Evolutionary conservation across 305 asterid species (phyloP), one percentile per base, ranked within the genome.

Genomic region (Petunia hybrid): DNA sequence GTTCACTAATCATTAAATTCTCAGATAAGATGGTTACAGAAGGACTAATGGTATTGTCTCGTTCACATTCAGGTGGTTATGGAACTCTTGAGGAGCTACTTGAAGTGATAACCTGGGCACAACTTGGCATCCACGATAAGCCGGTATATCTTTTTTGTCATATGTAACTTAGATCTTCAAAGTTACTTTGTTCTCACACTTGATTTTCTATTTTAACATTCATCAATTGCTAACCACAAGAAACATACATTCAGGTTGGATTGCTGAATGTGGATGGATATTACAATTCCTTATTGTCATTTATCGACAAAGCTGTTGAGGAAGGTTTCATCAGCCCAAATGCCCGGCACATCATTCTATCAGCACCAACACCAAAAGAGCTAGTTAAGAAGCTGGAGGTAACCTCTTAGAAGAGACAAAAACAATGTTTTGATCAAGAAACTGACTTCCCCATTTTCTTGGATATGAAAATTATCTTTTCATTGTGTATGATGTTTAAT

Each of bases 21-120:
- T 39, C 35, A 13, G 55, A 65, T 65, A 38, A 6, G 51, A 66
- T 43, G 9, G 74, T 66, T 40, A 2, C 1, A 43, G 38, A 71
- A 38, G 40, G 59, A 74, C 68, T 35, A 76, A 53, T 56, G 55
- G 1, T 56, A 35, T 61, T n/a, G 40, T 13, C 36, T 38, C 69
- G 36, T 41, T 65, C 76, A 53, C 14, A 64, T 82, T 66, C 88
- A 94, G 98, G 97, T 87, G 98, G 98, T 66, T 95, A 95, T 92
- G 98, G 98, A 82, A 95, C 98, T 70, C 90, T 93, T 57, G 98
- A 95, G 91, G 98, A 95, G 85, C 83, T 95, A 65, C 96, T 95
- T 46, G 98, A 95, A 88, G 98, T 93, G 71, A 94, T 94, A 87
- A 94, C 98, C 10, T 94, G 98, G 98, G 97, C 97, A 69, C 99